phyloP scores from a whole-genome alignment of 441 rosid species.

The Gossypium aridum region DNA sequence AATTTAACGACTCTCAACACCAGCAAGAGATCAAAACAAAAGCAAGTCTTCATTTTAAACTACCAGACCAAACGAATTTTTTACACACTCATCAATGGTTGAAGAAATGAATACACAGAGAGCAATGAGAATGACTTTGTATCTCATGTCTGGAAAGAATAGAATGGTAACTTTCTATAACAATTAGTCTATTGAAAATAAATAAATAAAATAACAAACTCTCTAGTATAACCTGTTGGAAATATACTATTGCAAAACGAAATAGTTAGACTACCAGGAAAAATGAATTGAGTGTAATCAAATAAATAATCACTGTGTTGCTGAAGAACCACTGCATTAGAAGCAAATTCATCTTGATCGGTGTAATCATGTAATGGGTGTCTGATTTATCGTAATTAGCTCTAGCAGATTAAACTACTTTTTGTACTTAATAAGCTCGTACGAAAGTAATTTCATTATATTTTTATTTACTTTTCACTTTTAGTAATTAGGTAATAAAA shows the following conservation, averaged over 20 bases:
- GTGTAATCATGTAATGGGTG: no score
- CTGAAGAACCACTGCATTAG: no score
- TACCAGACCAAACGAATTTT: conserved; percentile 22
- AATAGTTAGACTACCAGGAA: no score
- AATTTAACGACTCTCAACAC: neutral
- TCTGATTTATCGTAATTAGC: no score
- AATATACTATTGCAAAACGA: neutral
- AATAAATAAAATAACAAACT: neutral
- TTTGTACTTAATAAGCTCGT: no score
- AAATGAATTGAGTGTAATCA: no score
- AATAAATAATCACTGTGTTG: no score
- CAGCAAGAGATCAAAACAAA: neutral
- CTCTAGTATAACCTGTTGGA: neutral
- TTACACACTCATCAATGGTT: conserved; percentile 22
- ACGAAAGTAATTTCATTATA: no score
- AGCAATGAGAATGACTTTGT: conserved; percentile 24
- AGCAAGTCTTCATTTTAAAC: neutral
- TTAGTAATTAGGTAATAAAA: no score
- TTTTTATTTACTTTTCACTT: no score
- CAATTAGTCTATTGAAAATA: conserved; percentile 20
- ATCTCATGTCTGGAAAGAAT: conserved; percentile 17
- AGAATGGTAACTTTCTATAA: conserved; percentile 22
- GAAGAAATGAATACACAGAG: conserved; percentile 22
- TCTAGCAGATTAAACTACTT: no score
- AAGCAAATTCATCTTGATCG: no score